phyloP scores from a whole-genome alignment of 2,329 filamentous ascomycete species.

The Fusarium austroafricanum region DNA sequence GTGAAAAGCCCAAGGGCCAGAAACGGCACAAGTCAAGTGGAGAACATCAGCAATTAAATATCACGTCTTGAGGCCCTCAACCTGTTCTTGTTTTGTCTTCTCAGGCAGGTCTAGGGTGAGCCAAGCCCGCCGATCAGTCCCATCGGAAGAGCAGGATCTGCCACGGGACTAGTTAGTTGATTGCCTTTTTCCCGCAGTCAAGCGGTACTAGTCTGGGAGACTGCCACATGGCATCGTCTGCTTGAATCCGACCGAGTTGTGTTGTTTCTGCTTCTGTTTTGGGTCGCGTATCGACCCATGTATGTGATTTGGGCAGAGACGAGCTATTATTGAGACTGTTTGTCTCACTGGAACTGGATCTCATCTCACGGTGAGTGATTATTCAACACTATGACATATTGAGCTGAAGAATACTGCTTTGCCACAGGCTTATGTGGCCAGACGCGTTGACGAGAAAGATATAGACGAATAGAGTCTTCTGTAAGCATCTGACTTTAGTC shows the following conservation, averaged over 20 bases:
- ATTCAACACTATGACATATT: neutral
- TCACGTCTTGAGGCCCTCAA: slow-evolving; percentile 28
- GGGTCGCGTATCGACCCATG: slow-evolving; percentile 5
- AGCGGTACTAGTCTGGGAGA: slow-evolving; percentile 8
- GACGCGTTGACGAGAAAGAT: neutral
- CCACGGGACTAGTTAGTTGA: slow-evolving; percentile 4
- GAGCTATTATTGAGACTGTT: slow-evolving; percentile 19
- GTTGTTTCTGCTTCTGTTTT: neutral
- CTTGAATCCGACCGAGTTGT: slow-evolving; percentile 14
- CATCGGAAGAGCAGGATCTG: slow-evolving; percentile 12
- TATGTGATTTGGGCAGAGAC: slow-evolving; percentile 10
- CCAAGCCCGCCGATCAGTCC: slow-evolving; percentile 26
- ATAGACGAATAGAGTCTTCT: slow-evolving; percentile 12
- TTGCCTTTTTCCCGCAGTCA: slow-evolving; percentile 8
- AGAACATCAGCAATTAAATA: slow-evolving; percentile 1
- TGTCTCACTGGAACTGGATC: neutral
- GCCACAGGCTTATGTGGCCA: slow-evolving; percentile 32
- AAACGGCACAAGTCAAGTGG: slow-evolving; percentile 12
- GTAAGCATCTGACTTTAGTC: slow-evolving; percentile 3
- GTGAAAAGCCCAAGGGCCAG: neutral
- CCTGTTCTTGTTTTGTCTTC: neutral
- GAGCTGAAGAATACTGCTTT: slow-evolving; percentile 3
- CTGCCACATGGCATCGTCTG: slow-evolving; percentile 42
- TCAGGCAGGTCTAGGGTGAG: slow-evolving; percentile 28
- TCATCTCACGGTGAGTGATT: slow-evolving; percentile 1